phyloP scores from a whole-genome alignment of 441 rosid genomes.

The Mallotus japonicus region DNA sequence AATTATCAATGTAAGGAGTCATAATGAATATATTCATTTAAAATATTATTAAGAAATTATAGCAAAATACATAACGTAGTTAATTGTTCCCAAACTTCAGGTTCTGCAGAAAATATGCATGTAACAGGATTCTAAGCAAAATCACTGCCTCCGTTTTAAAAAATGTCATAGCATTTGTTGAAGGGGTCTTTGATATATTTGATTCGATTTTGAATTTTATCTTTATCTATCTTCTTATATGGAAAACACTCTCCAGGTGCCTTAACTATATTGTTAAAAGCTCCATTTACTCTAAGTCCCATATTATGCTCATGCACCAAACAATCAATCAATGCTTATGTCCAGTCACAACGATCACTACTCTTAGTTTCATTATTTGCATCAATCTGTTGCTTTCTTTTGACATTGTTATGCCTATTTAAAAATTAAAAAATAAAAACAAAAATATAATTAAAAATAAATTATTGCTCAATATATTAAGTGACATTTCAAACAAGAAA shows the following conservation, averaged over 20 bases:
- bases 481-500: not conserved
- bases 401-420: not conserved
- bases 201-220: not conserved
- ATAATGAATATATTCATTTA: no score
- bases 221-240: not conserved
- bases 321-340: not conserved
- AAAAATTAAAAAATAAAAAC: not conserved
- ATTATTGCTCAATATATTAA: no score
- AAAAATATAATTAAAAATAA: not conserved
- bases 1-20: no score
- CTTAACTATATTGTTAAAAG: not conserved
- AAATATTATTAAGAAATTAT: not conserved
- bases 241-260: not conserved
- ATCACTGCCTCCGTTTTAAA: not conserved
- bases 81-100: not conserved
- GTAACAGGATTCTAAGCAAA: not conserved
- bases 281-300: not conserved
- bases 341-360: not conserved
- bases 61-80: not conserved
- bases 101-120: not conserved
- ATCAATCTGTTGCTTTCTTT: not conserved
- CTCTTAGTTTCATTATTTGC: not conserved
- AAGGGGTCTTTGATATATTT: not conserved
- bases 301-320: not conserved
- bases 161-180: constrained; percentile 2